Base-by-base conservation (phyloP, 2,329 filamentous ascomycete genomes). In the Thermothelomyces thermophilus region DNA sequence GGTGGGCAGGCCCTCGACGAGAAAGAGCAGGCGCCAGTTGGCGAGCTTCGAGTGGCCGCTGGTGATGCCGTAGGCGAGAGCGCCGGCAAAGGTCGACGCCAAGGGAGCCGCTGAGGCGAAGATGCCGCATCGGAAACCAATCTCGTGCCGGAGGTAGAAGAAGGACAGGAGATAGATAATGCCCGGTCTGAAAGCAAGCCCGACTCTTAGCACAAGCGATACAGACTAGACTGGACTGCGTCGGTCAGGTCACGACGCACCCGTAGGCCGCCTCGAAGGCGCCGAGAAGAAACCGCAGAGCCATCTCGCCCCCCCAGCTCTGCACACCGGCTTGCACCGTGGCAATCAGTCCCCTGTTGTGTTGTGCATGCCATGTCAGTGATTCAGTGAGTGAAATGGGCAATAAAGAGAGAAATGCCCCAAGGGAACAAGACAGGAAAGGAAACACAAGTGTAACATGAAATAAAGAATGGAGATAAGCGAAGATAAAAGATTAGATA, bases 101-200 rank as follows among this genome's bases (percentile, higher is more conserved):
- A 87, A 69, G 1, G 83, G 82, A 0, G 82, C 81, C 10, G 66
- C 84, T 0, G 82, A 83, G 48, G 90, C 75, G 64, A 87, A 86
- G 9, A 43, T 43, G 41, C 84, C 86, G 14, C 80, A 84, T 22
- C 86, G 74, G 51, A 86, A 1, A 11, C 85, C 87, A 9, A 90
- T 70, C 60, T 90, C 87, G 16, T 66, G 58, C 5, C 73, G 60
- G 6, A 68, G 63, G 50, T 75, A 75, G 58, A 75, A 74, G 58
- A 74, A 73, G 7, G 66, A 70, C 5, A 74, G 62, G 19, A 73
- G 66, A 40, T 69, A 71, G 0, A 71, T 68, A 1, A 73, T 64
- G 1, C 68, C 70, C 3, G 68, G 65, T 33, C 40, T 42, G 3
- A 57, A 61, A n/a, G n/a, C n/a, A 34, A 71, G 74, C 1, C 66